Evolutionary conservation across 176 grass and related monocot species (phyloP), one percentile per base, ranked within the genome.

Genomic region (Juncus effusus): DNA sequence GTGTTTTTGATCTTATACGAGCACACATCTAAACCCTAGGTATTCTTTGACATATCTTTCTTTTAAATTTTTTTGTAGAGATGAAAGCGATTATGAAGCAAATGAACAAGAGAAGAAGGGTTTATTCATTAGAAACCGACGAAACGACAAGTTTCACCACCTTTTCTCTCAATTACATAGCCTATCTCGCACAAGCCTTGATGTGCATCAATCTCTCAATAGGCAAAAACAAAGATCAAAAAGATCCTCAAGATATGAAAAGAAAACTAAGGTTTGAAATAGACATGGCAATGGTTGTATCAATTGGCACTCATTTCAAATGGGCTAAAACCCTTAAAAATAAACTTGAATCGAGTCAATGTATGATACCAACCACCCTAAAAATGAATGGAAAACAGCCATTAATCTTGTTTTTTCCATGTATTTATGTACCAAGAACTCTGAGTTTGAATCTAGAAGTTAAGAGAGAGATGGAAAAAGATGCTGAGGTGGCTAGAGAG

Each of bases 301-400:
- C 67, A 41, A 54, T 59, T 4, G 52, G 67, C 3, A 71, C n/a
- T 45, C 67, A 57, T 58, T 71, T 71, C 54, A 71, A 71, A 58
- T 71, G 67, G 67, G 42, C 51, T 11, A 6, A 42, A 58, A 42
- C 38, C 38, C 54, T 71, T 6, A 39, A 57, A 58, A 37, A 35
- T 6, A 42, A 59, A 42, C 38, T 71, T 6, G 54, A 41, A 0
- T 35, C 8, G 15, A 7, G 9, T 28, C 66, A 56, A 41, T 57
- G 51, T 39, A 39, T 62, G 6, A 65, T 44, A 7, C n/a, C 51
- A 42, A 15, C 6, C 55, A 36, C 38, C 3, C 7, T n/a, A 10
- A 13, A 38, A 53, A 66, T 66, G 14, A 12, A 4, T 7, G 62
- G 50, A 65, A 14, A 65, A 3, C 62, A 65, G 51, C 44, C 19